Conservation (phyloP, 2,329 filamentous ascomycete species). For the Monilinia fructigena region DNA sequence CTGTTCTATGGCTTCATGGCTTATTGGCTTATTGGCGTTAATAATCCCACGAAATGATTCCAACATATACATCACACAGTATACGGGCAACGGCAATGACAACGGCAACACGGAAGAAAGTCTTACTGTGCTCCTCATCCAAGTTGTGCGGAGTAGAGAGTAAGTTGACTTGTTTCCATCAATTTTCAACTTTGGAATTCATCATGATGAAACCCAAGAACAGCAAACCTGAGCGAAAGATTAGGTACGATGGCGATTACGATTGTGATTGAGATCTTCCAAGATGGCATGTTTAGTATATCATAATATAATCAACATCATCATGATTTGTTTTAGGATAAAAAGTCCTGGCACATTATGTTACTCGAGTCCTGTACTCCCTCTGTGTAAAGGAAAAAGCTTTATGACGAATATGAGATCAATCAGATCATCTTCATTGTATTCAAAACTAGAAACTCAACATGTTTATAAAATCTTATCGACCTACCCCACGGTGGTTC, state of each 20-base stretch:
- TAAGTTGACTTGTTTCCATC: neutral
- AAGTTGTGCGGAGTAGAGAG: neutral
- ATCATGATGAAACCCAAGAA: neutral
- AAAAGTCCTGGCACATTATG: neutral
- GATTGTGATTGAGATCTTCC: neutral
- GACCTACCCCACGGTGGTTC: neutral
- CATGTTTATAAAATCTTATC: neutral
- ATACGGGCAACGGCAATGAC: neutral
- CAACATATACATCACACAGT: too few species aligned
- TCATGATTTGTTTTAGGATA: neutral
- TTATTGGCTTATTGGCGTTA: constrained; percentile 4
- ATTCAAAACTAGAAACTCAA: neutral
- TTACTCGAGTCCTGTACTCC: too few species aligned
- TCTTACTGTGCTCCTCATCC: neutral
- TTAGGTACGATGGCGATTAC: too few species aligned
- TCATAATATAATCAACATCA: neutral
- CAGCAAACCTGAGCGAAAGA: neutral
- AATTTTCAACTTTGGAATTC: neutral
- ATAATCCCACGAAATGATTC: neutral
- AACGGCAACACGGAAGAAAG: neutral
- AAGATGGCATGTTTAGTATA: neutral
- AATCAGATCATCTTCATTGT: too few species aligned
- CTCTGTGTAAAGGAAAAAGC: neutral
- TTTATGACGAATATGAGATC: neutral
- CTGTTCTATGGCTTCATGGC: constrained; percentile 8